phyloP scores from a whole-genome alignment of 2,329 filamentous ascomycete genomes.

The Xylogone sp. region DNA sequence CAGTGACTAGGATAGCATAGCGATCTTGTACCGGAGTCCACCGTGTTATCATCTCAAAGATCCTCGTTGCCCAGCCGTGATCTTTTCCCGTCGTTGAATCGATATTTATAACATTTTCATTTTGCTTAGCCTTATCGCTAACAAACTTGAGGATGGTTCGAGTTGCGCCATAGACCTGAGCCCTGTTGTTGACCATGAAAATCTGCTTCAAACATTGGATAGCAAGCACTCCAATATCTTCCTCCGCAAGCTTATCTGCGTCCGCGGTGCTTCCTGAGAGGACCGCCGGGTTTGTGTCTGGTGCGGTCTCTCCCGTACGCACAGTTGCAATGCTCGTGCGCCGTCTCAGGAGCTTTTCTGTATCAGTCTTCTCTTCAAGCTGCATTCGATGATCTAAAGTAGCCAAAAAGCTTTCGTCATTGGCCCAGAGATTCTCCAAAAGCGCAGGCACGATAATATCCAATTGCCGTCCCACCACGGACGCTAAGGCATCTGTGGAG shows the following conservation, averaged over 20 bases:
- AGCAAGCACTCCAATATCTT: constrained; percentile 81
- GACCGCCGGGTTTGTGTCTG: constrained; percentile 64
- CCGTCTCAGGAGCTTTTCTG: constrained; percentile 59
- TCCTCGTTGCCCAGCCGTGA: constrained; percentile 73
- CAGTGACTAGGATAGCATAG: constrained; percentile 81
- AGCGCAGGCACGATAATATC: constrained; percentile 78
- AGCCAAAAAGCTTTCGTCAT: constrained; percentile 66
- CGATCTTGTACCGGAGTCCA: constrained; percentile 95
- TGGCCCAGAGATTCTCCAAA: constrained; percentile 79
- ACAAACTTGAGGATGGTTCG: constrained; percentile 72
- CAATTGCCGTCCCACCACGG: constrained; percentile 72
- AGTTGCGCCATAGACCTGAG: constrained; percentile 77
- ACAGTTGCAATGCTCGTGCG: constrained; percentile 79
- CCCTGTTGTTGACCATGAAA: constrained; percentile 75
- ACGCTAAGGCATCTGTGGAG: constrained; percentile 72
- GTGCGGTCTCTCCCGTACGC: constrained; percentile 61
- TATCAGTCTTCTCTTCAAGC: constrained; percentile 64
- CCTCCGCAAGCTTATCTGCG: constrained; percentile 83
- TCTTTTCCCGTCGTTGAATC: constrained; percentile 39
- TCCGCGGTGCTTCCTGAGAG: constrained; percentile 80
- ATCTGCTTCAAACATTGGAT: constrained; percentile 84
- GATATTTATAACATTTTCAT: constrained; percentile 48
- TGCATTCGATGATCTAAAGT: constrained; percentile 64
- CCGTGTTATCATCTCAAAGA: constrained; percentile 74
- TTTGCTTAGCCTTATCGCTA: constrained; percentile 50